phyloP scores from a whole-genome alignment of 768 basidiomycete genomes.

The Holtermannia corniformis region DNA sequence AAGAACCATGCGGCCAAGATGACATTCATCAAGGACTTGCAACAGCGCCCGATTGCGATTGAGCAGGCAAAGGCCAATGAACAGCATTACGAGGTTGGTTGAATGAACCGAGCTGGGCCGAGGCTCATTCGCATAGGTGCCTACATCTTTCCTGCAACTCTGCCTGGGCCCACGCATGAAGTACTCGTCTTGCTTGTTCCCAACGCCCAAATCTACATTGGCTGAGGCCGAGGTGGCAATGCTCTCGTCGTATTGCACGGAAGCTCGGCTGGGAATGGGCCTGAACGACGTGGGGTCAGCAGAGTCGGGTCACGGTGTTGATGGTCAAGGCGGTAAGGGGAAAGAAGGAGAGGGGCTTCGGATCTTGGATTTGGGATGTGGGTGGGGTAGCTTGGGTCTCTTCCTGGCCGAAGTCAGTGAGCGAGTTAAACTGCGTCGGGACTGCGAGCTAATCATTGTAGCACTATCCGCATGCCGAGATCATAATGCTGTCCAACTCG shows the following conservation, averaged over 20 bases:
- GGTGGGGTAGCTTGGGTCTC: conserved; percentile 64
- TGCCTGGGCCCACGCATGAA: conserved; percentile 60
- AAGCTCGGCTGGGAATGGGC: conserved; percentile 49
- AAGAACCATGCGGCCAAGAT: conserved; percentile 59
- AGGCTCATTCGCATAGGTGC: too few species aligned
- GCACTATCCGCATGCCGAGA: conserved; percentile 59
- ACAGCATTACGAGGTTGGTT: conserved; percentile 71
- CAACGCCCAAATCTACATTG: conserved; percentile 50
- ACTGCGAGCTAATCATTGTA: conserved; percentile 23
- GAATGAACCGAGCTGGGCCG: too few species aligned
- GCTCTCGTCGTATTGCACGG: conserved; percentile 58
- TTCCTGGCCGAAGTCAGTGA: conserved; percentile 53
- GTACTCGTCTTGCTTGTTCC: conserved; percentile 59
- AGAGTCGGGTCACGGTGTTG: conserved; percentile 3
- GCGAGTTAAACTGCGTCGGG: background rate
- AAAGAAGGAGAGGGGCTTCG: conserved; percentile 50
- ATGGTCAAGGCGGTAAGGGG: conserved; percentile 13
- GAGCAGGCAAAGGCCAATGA: conserved; percentile 61
- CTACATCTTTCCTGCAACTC: conserved; percentile 51
- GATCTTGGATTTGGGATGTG: conserved; percentile 62
- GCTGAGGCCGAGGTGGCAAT: conserved; percentile 59
- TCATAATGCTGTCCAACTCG: conserved; percentile 60
- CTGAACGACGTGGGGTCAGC: conserved; percentile 20
- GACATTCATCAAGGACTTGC: conserved; percentile 55
- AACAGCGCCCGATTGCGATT: conserved; percentile 52